phyloP scores from a whole-genome alignment of 805 yeast species.

The Cyberlindnera mycetangii region DNA sequence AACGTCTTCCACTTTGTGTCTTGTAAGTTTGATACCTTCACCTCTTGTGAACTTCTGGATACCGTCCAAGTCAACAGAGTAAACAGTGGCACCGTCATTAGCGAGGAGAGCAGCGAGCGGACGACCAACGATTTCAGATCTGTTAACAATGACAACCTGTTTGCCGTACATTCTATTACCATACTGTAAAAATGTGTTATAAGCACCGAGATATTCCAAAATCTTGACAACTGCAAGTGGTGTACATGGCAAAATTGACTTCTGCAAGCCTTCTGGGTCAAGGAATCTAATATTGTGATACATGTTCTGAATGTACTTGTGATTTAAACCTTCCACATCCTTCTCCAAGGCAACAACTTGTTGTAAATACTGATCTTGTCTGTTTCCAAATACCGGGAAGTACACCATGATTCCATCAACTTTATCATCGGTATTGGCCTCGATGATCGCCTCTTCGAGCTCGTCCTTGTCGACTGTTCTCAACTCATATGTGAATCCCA shows the following conservation, averaged over 20 bases:
- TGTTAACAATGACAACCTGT: conserved; percentile 83
- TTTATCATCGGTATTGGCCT: conserved; percentile 71
- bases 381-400: conserved; percentile 94
- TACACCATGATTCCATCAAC: conserved; percentile 95
- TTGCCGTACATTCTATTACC: conserved; percentile 94
- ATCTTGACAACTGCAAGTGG: conserved; percentile 94
- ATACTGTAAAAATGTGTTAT: conserved; percentile 75
- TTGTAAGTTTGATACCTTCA: conserved; percentile 74
- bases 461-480: conserved; percentile 71
- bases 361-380: conserved; percentile 93
- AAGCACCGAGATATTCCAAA: conserved; percentile 83
- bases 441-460: conserved; percentile 76
- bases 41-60: conserved; percentile 94
- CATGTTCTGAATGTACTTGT: conserved; percentile 87
- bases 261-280: conserved; percentile 63
- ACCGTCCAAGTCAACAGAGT: conserved; percentile 83
- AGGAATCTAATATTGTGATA: conserved; percentile 88
- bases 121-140: conserved; percentile 96
- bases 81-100: conserved; percentile 96
- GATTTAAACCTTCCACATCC: conserved; percentile 95
- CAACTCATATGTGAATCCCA: conserved; percentile 85
- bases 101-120: conserved; percentile 95
- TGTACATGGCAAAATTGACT: conserved; percentile 93
- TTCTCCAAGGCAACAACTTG: conserved; percentile 89
- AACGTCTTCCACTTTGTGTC: conserved; percentile 76